Evolutionary conservation across 768 basidiomycete genomes (phyloP).

Genomic region (Termitomyces sp.): DNA sequence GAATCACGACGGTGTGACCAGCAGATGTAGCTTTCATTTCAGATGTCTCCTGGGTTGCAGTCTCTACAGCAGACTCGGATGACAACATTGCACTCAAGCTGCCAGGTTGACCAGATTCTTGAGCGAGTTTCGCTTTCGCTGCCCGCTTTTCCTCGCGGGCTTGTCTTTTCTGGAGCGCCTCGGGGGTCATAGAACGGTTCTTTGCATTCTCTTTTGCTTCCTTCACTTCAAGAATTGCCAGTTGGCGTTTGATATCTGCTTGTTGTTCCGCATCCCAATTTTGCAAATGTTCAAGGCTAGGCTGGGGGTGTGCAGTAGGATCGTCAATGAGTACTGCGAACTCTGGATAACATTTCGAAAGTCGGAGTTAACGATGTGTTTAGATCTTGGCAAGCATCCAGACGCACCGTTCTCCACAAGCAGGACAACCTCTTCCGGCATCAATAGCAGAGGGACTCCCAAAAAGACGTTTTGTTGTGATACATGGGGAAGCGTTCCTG

Average conservation of each 20-base stretch:
- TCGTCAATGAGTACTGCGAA: slow-evolving; percentile 79
- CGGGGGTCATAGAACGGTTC: slow-evolving; percentile 49
- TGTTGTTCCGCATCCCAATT: slow-evolving; percentile 51
- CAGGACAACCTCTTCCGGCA: slow-evolving; percentile 90
- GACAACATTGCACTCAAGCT: slow-evolving; percentile 2
- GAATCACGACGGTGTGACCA: slow-evolving; percentile 53
- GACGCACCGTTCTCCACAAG: slow-evolving; percentile 76
- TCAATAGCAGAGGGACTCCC: slow-evolving; percentile 83
- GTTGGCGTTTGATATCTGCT: slow-evolving; percentile 43
- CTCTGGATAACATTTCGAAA: slow-evolving; percentile 38
- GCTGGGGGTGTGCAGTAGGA: slow-evolving; percentile 48
- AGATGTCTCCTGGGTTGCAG: slow-evolving; percentile 1
- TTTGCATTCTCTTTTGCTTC: slow-evolving; percentile 40
- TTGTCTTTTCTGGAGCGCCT: slow-evolving; percentile 68
- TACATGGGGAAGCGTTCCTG: slow-evolving; percentile 90
- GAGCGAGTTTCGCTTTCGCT: slow-evolving; percentile 18
- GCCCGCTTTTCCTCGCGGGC: slow-evolving; percentile 53
- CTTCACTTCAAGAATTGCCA: slow-evolving; percentile 46
- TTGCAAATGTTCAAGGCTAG: slow-evolving; percentile 42
- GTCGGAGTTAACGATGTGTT: slow-evolving; percentile 5
- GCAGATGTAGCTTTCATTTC: slow-evolving; percentile 3
- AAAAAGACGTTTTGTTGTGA: slow-evolving; percentile 97
- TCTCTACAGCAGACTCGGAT: not conserved
- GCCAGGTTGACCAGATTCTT: slow-evolving; percentile 6
- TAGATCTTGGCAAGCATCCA: not conserved